Base-by-base conservation (phyloP, 1,139 yeast species). In the Debaryomyces subglobosus region DNA sequence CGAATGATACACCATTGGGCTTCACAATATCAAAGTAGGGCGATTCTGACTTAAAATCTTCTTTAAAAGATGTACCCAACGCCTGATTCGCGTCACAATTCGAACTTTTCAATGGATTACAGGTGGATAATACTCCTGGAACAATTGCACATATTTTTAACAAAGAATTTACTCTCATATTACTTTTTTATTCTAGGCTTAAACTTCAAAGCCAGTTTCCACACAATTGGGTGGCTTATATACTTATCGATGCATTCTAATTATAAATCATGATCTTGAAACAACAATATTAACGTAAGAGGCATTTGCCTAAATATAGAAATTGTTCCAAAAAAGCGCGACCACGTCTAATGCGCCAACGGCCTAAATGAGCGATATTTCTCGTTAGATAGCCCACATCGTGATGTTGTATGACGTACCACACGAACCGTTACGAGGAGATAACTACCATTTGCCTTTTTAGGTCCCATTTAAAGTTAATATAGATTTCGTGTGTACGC, bases 51-150 rank as follows among this genome's bases (percentile, higher is more conserved):
- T 57, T 56, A 63, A 85, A 85, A 50, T 70, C 72, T 48, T 80
- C 86, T 16, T 65, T 57, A 53, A 85, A 68, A 0, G 87, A 72
- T 1, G 80, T 64, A 0, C 79, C 85, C 44, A 86, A 71, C 0
- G 91, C 91, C 3, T 77, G 62, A 53, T 81, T 78, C 8, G 84
- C 56, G 3, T 71, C 60, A 55, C 79, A 74, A 21, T 46, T 40
- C 20, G 56, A 35, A 12, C 62, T 40, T 32, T 59, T 62, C 20
- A 72, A 53, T 7, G 79, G 79, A 50, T 74, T 65, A 57, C 79
- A 74, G 29, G 56, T 50, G 16, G 53, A 53, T 20, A 54, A 25
- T 10, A 39, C 43, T 2, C 38, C 29, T 29, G 37, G 36, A 6
- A 23, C 21, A 23, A 35, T 16, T 32, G 43, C 36, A 30, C 24